Conservation (phyloP, 169 alveolate species). For the Cyclospora cayetanensis region DNA sequence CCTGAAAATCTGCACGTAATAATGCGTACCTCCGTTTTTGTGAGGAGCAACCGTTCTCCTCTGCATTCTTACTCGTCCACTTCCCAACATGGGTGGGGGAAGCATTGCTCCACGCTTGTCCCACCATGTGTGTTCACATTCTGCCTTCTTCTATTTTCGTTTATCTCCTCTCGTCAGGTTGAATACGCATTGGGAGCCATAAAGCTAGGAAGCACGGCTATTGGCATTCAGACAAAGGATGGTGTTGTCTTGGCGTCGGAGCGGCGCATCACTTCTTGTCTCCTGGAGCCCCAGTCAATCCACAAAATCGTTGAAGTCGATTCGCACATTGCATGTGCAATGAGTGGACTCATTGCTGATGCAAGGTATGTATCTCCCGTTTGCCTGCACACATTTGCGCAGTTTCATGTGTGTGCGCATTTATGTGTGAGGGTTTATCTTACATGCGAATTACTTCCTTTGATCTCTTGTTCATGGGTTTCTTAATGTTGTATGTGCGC, state of each 20-base stretch:
- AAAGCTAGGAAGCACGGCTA: constrained; percentile 98
- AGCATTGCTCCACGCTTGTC: not conserved
- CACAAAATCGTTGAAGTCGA: constrained; percentile 96
- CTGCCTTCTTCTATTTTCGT: not conserved
- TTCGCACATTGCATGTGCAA: constrained; percentile 96
- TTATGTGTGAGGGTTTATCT: not conserved
- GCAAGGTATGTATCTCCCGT: constrained; percentile 81
- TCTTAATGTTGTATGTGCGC: not conserved
- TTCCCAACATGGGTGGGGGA: not conserved
- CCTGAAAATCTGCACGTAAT: no score
- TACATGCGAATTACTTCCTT: not conserved
- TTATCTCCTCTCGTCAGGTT: constrained; percentile 47
- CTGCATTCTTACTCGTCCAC: not conserved
- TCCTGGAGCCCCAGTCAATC: constrained; percentile 72
- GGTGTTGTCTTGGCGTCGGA: constrained; percentile 98
- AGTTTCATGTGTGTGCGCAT: not conserved
- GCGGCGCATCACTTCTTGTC: constrained; percentile 78
- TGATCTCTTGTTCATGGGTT: not conserved
- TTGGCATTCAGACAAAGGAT: constrained; percentile 96
- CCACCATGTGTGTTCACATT: not conserved
- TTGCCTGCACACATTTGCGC: not conserved
- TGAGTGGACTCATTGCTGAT: constrained; percentile 98
- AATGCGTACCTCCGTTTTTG: no score
- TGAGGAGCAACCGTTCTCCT: no score
- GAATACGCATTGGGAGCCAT: constrained; percentile 52